These are phyloP conservation scores for Penicillium salamii DNA, from an alignment of 495 filamentous ascomycete species.

Conservation along the genomic window DNA sequence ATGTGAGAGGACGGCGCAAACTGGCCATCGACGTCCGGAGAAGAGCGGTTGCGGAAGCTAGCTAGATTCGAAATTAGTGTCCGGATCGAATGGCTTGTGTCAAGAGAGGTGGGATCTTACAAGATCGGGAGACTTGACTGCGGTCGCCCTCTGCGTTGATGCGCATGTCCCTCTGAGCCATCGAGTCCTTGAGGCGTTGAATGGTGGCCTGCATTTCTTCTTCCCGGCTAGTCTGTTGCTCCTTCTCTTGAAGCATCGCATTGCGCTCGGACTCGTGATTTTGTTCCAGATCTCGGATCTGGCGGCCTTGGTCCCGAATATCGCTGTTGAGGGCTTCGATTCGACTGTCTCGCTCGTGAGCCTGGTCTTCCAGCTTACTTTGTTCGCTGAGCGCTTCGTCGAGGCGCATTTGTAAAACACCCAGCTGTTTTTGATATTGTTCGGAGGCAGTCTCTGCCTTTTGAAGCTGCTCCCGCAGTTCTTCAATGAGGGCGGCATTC, in stretches of 20 bases:
- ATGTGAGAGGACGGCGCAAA: constrained; percentile 86
- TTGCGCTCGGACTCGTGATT: constrained; percentile 88
- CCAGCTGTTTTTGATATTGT: constrained; percentile 77
- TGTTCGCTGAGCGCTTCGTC: constrained; percentile 85
- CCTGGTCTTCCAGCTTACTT: constrained; percentile 75
- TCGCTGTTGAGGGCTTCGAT: constrained; percentile 77
- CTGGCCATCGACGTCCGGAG: constrained; percentile 57
- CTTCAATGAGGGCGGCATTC: constrained; percentile 76
- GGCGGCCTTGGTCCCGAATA: constrained; percentile 71
- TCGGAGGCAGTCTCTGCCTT: constrained; percentile 78
- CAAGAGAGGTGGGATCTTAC: constrained; percentile 48
- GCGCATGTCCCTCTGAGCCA: constrained; percentile 66
- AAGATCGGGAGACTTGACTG: constrained; percentile 62
- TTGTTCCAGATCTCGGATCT: constrained; percentile 83
- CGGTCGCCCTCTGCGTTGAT: constrained; percentile 62
- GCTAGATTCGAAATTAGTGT: constrained; percentile 40
- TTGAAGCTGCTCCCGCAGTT: constrained; percentile 75
- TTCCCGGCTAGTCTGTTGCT: constrained; percentile 76
- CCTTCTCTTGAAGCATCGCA: constrained; percentile 84
- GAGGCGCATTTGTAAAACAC: constrained; percentile 78
- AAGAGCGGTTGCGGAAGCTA: constrained; percentile 52
- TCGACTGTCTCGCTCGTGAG: constrained; percentile 77
- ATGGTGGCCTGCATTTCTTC: constrained; percentile 87
- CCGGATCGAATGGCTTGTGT: background rate
- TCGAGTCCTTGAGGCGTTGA: constrained; percentile 82